A percentile compares a stretch with the other conserved stretches of the same genome.
Evolutionary conservation across 345 rosid species (phyloP).

Genomic region (Populus tremula): DNA sequence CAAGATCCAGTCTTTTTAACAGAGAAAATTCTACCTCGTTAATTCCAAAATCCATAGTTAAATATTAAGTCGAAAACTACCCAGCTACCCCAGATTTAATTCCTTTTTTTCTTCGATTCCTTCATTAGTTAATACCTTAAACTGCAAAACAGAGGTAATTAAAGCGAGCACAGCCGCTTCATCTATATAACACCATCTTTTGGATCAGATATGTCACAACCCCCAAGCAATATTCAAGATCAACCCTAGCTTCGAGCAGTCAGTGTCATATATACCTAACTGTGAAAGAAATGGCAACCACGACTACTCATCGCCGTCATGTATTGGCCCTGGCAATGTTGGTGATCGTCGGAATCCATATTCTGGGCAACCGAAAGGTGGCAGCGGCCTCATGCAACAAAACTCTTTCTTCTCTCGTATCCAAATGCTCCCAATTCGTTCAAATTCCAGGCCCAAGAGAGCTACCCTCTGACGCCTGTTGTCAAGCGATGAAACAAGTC

Average conservation of each 20-base stretch:
- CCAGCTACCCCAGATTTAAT: no score
- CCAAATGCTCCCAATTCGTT: constrained; percentile 24
- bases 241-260: background rate
- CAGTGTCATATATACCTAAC: no score
- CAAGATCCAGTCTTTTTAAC: no score
- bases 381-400: constrained; percentile 10
- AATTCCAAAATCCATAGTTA: no score
- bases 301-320: background rate
- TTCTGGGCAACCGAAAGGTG: background rate
- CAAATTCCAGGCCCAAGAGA: constrained; percentile 5
- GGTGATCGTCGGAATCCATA: background rate
- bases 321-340: background rate
- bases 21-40: no score
- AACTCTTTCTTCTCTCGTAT: background rate
- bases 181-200: background rate
- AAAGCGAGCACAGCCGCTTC: background rate
- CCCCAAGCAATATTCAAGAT: background rate
- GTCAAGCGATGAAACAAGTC: constrained; percentile 13
- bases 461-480: constrained; percentile 33
- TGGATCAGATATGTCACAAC: background rate
- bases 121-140: no score
- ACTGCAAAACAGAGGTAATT: no score
- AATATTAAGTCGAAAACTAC: no score
- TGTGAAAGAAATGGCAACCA: background rate
- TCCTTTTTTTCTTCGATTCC: no score